Evolutionary conservation across 768 basidiomycete genomes (phyloP), one percentile per base, ranked within the genome.

Genomic region (Tubosaeta sp.): DNA sequence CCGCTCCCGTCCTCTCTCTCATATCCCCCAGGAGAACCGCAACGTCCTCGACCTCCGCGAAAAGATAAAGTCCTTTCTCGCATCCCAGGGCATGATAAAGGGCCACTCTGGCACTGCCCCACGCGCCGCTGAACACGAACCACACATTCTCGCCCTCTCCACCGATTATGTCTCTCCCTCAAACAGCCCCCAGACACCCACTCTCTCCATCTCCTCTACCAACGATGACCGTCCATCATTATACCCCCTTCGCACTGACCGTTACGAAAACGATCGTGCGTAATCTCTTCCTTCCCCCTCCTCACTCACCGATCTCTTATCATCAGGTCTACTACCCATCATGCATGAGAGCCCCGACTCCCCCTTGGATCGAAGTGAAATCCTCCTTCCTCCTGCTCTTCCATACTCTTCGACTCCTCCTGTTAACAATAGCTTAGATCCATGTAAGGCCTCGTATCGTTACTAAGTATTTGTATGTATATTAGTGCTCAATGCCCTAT

Each of bases 71-170:
- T 70, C 72, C 1, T 88, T 88, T 62, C 77, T 91, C 22, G 86
- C 86, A 0, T 80, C 86, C 0, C 87, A 91, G 66, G 89, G 89
- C 44, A 88, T 91, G 87, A 91, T 92, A 70, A 91, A 91, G 70
- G 90, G 90, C 27, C 88, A 91, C 61, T 86, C 89, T 17, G 85
- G 85, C 51, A 72, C 84, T 26, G 84, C 81, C 2, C 76, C 85
- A 17, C 82, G 84, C 41, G 69, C 74, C 19, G 62, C 74, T 33
- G 84, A 84, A 2, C 78, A 78, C 16, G 83, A 82, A 32, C 78
- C 75, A 13, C 78, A 77, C 42, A 74, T 84, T 51, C 74, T 88
- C 4, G 19, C 56, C 68, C 73, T 61, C 70, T 86, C 63, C 59
- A 71, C 56, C 72, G 70, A 72, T 38, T 76, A 73, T 53, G 55